Base-by-base conservation (phyloP, 208 protist species). In the Herpetomonas muscarum region DNA sequence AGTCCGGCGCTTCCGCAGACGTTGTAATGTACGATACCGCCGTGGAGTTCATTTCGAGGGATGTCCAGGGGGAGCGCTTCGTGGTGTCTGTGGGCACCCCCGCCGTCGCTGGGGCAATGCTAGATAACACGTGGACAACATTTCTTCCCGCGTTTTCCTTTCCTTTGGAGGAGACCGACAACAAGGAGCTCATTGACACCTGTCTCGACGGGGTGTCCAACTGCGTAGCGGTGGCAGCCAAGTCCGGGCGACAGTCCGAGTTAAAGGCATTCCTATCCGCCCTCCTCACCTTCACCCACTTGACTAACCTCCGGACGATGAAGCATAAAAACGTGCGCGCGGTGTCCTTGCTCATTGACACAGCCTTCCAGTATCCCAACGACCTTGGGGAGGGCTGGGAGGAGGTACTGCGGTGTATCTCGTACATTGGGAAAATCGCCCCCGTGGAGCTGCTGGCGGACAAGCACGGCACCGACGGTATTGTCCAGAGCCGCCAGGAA, bases 281-380 rank as follows among this genome's bases (percentile, higher is more conserved):
- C 3, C 55, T 94, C n/a, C 49, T 55, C 0, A 85, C 85, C 36
- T 85, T 94, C 36, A 90, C 87, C 22, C 42, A 75, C 2, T 42
- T 92, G 3, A 74, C 77, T 12, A 64, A 53, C 31, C 37, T 78
- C 21, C 47, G 62, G 22, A 78, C 88, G 56, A 88, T 92, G 37
- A 21, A 79, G 26, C 32, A 63, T 51, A 96, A 95, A 57, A 96
- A 96, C 56, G 76, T 97, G 24, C 79, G 87, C 0, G 65, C 73
- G 34, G 93, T 96, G 31, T 70, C 76, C 47, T 60, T 77, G 2
- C 48, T 96, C n/a, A 67, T 96, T 19, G 39, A 42, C 9, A 71
- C 93, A 32, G 89, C 85, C 19, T 47, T 60, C 15, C 32, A 36
- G 10, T 75, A 95, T n/a, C 85, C 90, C 13, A 81, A 90, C 51